These are phyloP conservation scores for Tulasnella calospora DNA, from an alignment of 768 basidiomycete species.

Conservation along the genomic window DNA sequence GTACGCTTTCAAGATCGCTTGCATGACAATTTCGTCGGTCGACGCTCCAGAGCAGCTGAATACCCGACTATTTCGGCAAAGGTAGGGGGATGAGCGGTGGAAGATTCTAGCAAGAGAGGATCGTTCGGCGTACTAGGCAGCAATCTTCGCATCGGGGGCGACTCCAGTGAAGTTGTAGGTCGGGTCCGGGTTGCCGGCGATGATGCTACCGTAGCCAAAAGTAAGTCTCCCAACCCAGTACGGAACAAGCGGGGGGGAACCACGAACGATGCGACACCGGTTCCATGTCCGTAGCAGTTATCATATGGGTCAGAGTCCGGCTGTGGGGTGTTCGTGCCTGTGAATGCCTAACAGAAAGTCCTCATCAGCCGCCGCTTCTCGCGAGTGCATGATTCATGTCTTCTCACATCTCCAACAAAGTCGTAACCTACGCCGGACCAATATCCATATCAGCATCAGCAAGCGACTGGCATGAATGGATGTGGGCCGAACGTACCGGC, in stretches of 20 bases:
- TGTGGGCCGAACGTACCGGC: background rate
- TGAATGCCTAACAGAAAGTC: background rate
- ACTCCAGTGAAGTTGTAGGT: constrained; percentile 23
- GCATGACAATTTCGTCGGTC: constrained; percentile 16
- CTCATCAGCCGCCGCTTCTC: background rate
- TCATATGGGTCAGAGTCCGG: constrained; percentile 26
- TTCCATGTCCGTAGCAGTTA: constrained; percentile 26
- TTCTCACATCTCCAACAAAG: constrained; percentile 23
- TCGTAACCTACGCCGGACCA: constrained; percentile 11
- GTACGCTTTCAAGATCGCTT: constrained; percentile 23
- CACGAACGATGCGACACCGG: constrained; percentile 15
- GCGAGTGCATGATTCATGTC: background rate
- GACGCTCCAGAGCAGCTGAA: constrained; percentile 23
- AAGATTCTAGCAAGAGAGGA: background rate
- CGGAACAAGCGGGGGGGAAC: background rate
- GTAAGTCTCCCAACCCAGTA: background rate
- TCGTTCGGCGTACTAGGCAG: constrained; percentile 15
- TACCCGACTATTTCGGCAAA: constrained; percentile 11
- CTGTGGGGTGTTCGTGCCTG: background rate
- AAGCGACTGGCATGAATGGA: background rate
- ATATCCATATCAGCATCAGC: background rate
- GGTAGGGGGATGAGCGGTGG: too few relatives aligned
- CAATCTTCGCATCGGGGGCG: constrained; percentile 18
- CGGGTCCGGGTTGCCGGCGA: constrained; percentile 22
- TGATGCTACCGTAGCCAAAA: too few relatives aligned